Evolutionary conservation across 805 yeast genomes (phyloP).

Genomic region (Debaryomyces castellii): DNA sequence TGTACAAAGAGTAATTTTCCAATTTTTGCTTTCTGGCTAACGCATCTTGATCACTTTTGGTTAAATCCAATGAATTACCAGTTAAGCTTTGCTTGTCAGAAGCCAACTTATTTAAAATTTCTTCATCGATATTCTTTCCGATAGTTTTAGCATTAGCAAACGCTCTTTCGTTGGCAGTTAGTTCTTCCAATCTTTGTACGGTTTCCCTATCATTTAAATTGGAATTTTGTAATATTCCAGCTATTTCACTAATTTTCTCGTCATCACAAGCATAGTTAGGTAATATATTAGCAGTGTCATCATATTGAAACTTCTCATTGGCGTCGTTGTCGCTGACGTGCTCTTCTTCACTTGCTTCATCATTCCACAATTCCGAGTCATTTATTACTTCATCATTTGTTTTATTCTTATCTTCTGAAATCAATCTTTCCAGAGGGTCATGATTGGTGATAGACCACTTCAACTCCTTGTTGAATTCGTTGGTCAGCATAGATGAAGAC

Average conservation of each 20-base stretch:
- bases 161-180: slow-evolving; percentile 59
- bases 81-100: slow-evolving; percentile 40
- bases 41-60: slow-evolving; percentile 46
- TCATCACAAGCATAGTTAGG: slow-evolving; percentile 55
- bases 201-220: slow-evolving; percentile 45
- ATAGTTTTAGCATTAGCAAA: slow-evolving; percentile 54
- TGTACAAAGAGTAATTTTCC: slow-evolving; percentile 57
- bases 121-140: slow-evolving; percentile 35
- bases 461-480: slow-evolving; percentile 40
- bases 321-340: slow-evolving; percentile 59
- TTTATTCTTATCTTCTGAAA: slow-evolving; percentile 6
- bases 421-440: slow-evolving; percentile 70
- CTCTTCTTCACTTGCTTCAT: slow-evolving; percentile 56
- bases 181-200: slow-evolving; percentile 52
- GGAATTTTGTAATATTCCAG: slow-evolving; percentile 35
- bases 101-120: slow-evolving; percentile 29
- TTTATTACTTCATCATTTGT: slow-evolving; percentile 3
- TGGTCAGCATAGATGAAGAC: slow-evolving; percentile 35
- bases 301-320: slow-evolving; percentile 55
- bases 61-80: slow-evolving; percentile 45
- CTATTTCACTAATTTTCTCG: slow-evolving; percentile 39
- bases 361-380: slow-evolving; percentile 16
- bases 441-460: slow-evolving; percentile 69
- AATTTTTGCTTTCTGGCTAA: slow-evolving; percentile 48
- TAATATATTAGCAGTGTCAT: slow-evolving; percentile 57